Percentiles rank a stretch among this genome's conserved stretches.
Conservation (phyloP, 2,329 filamentous ascomycete species). For the Penicillium sp. region DNA sequence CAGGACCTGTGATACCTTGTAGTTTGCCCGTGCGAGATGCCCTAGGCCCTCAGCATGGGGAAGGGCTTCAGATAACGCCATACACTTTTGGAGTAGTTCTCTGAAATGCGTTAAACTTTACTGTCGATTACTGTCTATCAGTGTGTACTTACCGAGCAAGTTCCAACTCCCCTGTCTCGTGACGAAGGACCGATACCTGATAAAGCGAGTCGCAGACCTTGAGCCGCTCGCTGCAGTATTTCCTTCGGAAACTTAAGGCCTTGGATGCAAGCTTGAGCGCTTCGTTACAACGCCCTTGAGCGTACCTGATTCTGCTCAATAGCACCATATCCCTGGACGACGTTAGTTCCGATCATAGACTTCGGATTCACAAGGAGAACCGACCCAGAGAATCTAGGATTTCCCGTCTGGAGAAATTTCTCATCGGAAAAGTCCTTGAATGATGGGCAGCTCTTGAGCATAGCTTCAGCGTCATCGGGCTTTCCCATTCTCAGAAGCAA, state of each 20-base stretch:
- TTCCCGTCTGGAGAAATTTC: too few relatives aligned
- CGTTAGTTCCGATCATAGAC: background rate
- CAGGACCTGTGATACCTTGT: background rate
- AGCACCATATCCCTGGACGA: background rate
- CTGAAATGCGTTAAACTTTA: background rate
- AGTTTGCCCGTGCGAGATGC: background rate
- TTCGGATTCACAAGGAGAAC: too few relatives aligned
- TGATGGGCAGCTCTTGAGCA: too few relatives aligned
- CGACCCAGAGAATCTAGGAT: too few relatives aligned
- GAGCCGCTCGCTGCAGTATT: background rate
- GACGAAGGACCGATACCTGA: background rate
- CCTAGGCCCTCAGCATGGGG: background rate
- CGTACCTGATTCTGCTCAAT: background rate
- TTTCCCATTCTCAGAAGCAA: too few relatives aligned
- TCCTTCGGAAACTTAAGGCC: background rate
- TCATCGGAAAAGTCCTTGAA: too few relatives aligned
- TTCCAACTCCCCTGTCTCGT: background rate
- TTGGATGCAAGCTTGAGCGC: background rate
- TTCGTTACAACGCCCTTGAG: background rate
- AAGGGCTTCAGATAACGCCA: background rate
- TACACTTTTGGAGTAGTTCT: background rate
- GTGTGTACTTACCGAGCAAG: background rate
- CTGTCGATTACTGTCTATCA: background rate
- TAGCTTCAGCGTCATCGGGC: too few relatives aligned
- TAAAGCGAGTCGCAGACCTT: background rate